These are phyloP conservation scores for Cordyceps cateniannulata DNA, from an alignment of 2,329 filamentous ascomycete genomes.

Conservation along the genomic window DNA sequence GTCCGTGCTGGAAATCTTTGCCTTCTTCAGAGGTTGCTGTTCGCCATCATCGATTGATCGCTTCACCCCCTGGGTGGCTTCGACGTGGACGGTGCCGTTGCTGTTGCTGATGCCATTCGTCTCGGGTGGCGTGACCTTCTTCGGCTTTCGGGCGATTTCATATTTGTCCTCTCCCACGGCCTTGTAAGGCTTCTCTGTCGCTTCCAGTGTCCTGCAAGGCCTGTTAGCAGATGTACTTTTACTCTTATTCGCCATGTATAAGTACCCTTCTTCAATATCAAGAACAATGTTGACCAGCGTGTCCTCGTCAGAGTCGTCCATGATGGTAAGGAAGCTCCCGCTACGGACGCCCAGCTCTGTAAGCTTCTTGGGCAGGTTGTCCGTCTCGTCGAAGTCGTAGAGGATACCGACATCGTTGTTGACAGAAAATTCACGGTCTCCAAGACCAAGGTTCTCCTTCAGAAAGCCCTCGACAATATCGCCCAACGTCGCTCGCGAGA, in stretches of 20 bases:
- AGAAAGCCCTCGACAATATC: slow-evolving; percentile 75
- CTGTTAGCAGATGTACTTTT: slow-evolving; percentile 22
- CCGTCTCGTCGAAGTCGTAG: slow-evolving; percentile 83
- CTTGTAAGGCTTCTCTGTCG: slow-evolving; percentile 50
- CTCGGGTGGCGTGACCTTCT: slow-evolving; percentile 29
- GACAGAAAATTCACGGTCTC: slow-evolving; percentile 70
- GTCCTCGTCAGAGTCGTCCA: slow-evolving; percentile 72
- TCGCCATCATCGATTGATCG: slow-evolving; percentile 38
- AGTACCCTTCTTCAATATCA: slow-evolving; percentile 57
- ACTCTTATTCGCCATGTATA: slow-evolving; percentile 11
- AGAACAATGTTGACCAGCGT: slow-evolving; percentile 77
- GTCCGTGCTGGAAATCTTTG: slow-evolving; percentile 30
- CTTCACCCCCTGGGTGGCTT: slow-evolving; percentile 36
- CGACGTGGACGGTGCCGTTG: slow-evolving; percentile 34
- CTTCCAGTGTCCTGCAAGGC: slow-evolving; percentile 32
- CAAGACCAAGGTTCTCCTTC: slow-evolving; percentile 64
- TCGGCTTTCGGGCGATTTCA: slow-evolving; percentile 49
- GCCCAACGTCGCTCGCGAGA: slow-evolving; percentile 64
- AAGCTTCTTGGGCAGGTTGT: slow-evolving; percentile 76
- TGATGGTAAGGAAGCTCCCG: slow-evolving; percentile 73
- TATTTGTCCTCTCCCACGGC: slow-evolving; percentile 36
- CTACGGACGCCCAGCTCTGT: slow-evolving; percentile 68
- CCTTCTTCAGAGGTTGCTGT: slow-evolving; percentile 41
- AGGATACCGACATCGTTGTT: slow-evolving; percentile 69
- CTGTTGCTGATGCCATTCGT: slow-evolving; percentile 32